Percentiles rank a stretch among this genome's conserved stretches.
These are phyloP conservation scores for Globisporangium barbulae DNA, from an alignment of 352 stramenopile species.

Conservation along the genomic window DNA sequence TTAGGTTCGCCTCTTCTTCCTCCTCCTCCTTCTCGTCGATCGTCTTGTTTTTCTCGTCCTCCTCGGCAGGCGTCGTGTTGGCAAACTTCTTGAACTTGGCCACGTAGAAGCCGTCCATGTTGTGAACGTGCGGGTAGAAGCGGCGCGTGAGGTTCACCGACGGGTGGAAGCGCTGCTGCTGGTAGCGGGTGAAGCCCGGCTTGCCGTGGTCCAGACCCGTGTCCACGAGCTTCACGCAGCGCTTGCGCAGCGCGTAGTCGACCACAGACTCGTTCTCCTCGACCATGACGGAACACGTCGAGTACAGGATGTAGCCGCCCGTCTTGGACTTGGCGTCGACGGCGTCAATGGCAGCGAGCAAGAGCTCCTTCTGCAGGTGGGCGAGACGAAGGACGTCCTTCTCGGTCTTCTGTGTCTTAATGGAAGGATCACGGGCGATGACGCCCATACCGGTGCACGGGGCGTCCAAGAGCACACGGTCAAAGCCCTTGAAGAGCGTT, in stretches of 20 bases:
- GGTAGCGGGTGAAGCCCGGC: conserved; percentile 90
- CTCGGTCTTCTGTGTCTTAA: conserved; percentile 98
- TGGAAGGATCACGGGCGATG: conserved; percentile 97
- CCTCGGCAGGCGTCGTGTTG: conserved; percentile 85
- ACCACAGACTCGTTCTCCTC: conserved; percentile 97
- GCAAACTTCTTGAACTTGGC: conserved; percentile 99
- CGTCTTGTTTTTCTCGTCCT: conserved; percentile 77
- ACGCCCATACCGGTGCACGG: conserved; percentile 98
- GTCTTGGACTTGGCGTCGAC: conserved; percentile 96
- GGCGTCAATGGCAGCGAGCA: conserved; percentile 98
- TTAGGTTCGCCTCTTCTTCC: conserved; percentile 62
- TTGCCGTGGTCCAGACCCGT: conserved; percentile 97
- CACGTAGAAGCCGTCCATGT: conserved; percentile 99
- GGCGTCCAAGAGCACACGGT: conserved; percentile 98
- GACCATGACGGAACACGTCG: conserved; percentile 95
- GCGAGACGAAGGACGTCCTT: conserved; percentile 89
- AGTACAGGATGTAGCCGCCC: conserved; percentile 98
- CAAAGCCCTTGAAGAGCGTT: conserved; percentile 95
- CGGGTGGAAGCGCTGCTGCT: conserved; percentile 98
- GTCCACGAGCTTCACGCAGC: conserved; percentile 98
- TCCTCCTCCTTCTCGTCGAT: conserved; percentile 67
- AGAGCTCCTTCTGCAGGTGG: conserved; percentile 98
- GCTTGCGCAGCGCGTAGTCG: conserved; percentile 98
- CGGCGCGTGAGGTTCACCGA: conserved; percentile 93
- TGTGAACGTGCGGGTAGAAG: conserved; percentile 99